Conservation (phyloP, 495 filamentous ascomycete genomes). For the Aspergillus saccharolyticus region DNA sequence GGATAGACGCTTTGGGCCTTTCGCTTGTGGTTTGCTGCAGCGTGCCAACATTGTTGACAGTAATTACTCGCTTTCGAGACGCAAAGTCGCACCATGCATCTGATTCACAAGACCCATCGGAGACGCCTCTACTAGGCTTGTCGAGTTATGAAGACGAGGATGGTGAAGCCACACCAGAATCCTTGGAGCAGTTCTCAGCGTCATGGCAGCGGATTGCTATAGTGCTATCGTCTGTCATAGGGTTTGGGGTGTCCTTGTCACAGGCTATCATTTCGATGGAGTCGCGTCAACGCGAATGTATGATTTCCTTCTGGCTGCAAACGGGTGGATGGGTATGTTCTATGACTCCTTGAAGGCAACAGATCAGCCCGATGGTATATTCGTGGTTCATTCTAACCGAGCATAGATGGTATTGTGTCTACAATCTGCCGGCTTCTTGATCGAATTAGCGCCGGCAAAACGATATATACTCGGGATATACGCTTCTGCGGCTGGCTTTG, state of each 20-base stretch:
- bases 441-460: conserved; percentile 27
- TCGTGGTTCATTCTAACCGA: background rate
- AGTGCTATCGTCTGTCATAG: conserved; percentile 11
- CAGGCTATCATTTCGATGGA: conserved; percentile 15
- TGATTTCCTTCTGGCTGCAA: conserved; percentile 28
- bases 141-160: conserved; percentile 19
- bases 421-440: conserved; percentile 33
- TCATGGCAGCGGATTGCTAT: conserved; percentile 15
- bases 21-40: conserved; percentile 20
- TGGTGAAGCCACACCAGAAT: conserved; percentile 18
- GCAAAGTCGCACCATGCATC: background rate
- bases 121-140: conserved; percentile 19
- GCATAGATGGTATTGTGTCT: conserved; percentile 25
- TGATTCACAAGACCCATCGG: conserved; percentile 9
- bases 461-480: conserved; percentile 28
- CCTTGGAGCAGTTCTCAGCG: conserved; percentile 13
- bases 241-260: conserved; percentile 17
- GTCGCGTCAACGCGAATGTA: conserved; percentile 1
- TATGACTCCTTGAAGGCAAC: background rate
- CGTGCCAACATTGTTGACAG: conserved; percentile 22
- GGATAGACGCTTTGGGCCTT: conserved; percentile 23
- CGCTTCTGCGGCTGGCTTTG: conserved; percentile 27
- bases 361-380: background rate
- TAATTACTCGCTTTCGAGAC: conserved; percentile 12
- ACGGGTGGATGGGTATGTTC: conserved; percentile 34